phyloP scores from a whole-genome alignment of 768 basidiomycete genomes.

The Leccinum subtestaceum region DNA sequence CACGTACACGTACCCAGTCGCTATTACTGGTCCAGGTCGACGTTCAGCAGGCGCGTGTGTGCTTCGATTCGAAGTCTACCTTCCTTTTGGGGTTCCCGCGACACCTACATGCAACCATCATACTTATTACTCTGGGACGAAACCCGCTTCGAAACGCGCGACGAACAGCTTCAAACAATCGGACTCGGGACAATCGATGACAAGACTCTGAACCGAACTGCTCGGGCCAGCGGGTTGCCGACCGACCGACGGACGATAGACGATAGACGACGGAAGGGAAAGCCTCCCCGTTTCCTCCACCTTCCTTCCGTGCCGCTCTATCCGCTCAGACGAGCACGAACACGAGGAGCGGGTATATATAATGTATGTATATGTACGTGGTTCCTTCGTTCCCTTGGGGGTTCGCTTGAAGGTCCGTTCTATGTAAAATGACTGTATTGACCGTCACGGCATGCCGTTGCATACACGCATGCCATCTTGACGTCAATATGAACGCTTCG shows the following conservation, averaged over 20 bases:
- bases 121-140: not conserved
- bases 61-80: not conserved
- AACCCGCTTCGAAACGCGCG: not conserved
- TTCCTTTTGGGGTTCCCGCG: not conserved
- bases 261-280: not conserved
- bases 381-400: not conserved
- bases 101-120: no score
- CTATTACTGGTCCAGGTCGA: not conserved
- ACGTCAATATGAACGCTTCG: not conserved
- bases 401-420: not conserved
- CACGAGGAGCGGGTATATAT: not conserved
- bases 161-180: no score
- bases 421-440: not conserved
- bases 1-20: not conserved
- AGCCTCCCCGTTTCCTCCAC: not conserved
- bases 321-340: not conserved
- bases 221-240: not conserved
- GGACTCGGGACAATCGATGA: no score
- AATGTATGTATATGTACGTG: not conserved
- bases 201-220: not conserved
- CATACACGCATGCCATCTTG: not conserved
- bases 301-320: not conserved
- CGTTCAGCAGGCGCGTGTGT: not conserved
- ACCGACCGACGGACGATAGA: not conserved
- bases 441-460: not conserved